Base-by-base conservation (phyloP, 805 yeast genomes). In the Candida palmyrensis region DNA sequence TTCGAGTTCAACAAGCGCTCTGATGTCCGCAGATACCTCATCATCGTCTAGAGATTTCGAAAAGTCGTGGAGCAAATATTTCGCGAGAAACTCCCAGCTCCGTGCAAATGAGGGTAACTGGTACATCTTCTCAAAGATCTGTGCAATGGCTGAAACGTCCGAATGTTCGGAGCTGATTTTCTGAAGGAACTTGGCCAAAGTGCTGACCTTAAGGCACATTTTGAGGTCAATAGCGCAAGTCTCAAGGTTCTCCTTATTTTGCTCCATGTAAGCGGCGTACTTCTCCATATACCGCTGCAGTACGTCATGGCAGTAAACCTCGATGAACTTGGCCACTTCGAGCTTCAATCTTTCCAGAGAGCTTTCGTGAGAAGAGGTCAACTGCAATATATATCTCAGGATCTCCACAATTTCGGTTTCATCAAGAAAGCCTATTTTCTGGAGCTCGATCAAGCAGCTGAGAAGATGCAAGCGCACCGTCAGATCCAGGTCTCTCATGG, bases 371-470 rank as follows among this genome's bases (percentile, higher is more conserved):
- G n/a, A n/a, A n/a, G n/a, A n/a, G n/a, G n/a, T n/a, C n/a, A n/a
- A n/a, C n/a, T n/a, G n/a, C n/a, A n/a, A n/a, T n/a, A 36, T 6
- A 44, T 25, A 18, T n/a, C n/a, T n/a, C n/a, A n/a, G n/a, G n/a
- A 51, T 31, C 26, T 38, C 51, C 16, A 70, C 44, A 24, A 71
- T 56, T 38, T 82, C 87, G 3, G 62, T 67, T 16, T 75, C 77
- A 26, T 76, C 82, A 24, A 88, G 55, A 44, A 77, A 80, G 0
- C 89, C 90, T 14, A 74, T 55, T 25, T 68, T 66, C 9, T 72
- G 60, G 9, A 85, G 60, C 40, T 77, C 82, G 13, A 63, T 59
- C 14, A 85, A 58, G 2, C 85, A 59, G 3, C 79, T 62, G 4
- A 51, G 36, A 19, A 83, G 66, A 32, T 67, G 53, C 4, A 65